Percentiles rank a stretch among this genome's conserved stretches.
Evolutionary conservation across 257 asterid species (phyloP).

Genomic region (Fraxinus anomala): DNA sequence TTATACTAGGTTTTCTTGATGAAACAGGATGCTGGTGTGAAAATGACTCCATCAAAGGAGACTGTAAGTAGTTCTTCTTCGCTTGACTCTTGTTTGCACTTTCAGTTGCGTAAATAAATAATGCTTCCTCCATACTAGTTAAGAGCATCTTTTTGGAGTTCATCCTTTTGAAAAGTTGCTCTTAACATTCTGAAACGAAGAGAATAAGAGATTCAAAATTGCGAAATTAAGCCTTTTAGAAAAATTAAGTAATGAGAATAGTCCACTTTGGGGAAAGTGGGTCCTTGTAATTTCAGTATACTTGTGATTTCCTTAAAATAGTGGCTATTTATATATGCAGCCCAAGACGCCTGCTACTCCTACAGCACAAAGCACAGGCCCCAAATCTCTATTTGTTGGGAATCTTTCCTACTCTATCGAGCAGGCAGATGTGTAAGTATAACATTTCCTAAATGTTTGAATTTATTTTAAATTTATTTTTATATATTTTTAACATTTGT

Average conservation of each 20-base stretch:
- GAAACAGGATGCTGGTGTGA: constrained; percentile 55
- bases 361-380: constrained; percentile 41
- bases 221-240: background rate
- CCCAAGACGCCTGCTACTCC: constrained; percentile 58
- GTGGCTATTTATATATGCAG: constrained; percentile 32
- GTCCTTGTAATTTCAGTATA: background rate
- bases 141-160: background rate
- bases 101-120: background rate
- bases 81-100: too few species aligned
- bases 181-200: background rate
- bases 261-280: background rate
- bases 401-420: constrained; percentile 65
- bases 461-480: background rate
- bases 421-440: constrained; percentile 65
- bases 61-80: constrained; percentile 37
- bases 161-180: background rate
- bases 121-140: background rate
- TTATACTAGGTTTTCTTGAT: background rate
- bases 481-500: background rate
- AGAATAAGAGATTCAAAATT: background rate
- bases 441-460: background rate
- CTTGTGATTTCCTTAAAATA: background rate
- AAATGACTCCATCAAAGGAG: constrained; percentile 38
- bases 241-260: background rate
- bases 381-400: constrained; percentile 75